These are phyloP conservation scores for Teratosphaeriaceae sp. DNA, from an alignment of 2,329 filamentous ascomycete species.

Conservation along the genomic window DNA sequence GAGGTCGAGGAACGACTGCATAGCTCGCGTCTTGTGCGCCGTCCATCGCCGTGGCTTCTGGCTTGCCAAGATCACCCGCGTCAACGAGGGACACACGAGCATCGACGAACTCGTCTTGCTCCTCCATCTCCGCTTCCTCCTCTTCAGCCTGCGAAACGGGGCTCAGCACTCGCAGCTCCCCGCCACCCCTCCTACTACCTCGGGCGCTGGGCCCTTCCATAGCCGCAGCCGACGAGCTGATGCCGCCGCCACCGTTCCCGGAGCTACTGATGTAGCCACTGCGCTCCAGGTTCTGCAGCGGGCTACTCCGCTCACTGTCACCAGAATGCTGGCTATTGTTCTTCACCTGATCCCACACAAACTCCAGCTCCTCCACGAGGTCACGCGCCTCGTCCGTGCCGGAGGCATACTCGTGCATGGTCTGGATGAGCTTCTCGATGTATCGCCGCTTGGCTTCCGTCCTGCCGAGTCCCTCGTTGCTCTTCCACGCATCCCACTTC, in stretches of 20 bases:
- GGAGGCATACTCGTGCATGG: conserved; percentile 91
- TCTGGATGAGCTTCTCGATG: conserved; percentile 88
- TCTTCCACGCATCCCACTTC: conserved; percentile 81
- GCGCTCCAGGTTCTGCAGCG: conserved; percentile 26
- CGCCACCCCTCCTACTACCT: conserved; percentile 4
- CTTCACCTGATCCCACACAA: conserved; percentile 98
- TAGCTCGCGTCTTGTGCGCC: conserved; percentile 4
- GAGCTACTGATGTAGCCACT: conserved; percentile 26
- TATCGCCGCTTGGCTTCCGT: conserved; percentile 94
- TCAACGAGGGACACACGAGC: conserved; percentile 42
- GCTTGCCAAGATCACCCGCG: conserved; percentile 23
- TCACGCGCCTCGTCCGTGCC: conserved; percentile 78
- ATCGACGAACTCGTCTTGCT: conserved; percentile 42
- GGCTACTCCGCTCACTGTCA: conserved; percentile 22
- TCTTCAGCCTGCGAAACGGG: conserved; percentile 69
- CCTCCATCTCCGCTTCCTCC: conserved; percentile 31
- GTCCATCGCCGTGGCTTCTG: conserved; percentile 9
- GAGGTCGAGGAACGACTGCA: conserved; percentile 2
- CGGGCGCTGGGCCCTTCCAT: conserved; percentile 14
- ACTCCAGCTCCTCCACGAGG: conserved; percentile 90
- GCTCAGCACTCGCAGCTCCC: conserved; percentile 55
- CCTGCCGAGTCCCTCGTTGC: conserved; percentile 71
- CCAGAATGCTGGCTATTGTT: conserved; percentile 46
- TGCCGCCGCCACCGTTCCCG: conserved; percentile 16
- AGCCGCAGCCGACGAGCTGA: conserved; percentile 23